These are phyloP conservation scores for Kodamaea ohmeri DNA, from an alignment of 1,139 yeast genomes.

Conservation along the genomic window DNA sequence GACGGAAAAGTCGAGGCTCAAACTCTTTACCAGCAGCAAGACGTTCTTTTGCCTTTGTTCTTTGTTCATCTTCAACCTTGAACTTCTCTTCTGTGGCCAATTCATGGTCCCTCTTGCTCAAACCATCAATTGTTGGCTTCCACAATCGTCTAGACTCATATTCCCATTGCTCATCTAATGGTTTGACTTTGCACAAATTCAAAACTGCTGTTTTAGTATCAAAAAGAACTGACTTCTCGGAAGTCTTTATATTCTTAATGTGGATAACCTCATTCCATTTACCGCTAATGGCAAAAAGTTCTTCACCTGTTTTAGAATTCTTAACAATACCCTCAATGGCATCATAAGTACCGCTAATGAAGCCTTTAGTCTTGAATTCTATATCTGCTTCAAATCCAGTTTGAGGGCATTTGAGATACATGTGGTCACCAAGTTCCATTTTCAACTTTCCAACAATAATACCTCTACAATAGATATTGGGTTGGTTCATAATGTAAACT, in stretches of 20 bases:
- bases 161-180: slow-evolving; percentile 73
- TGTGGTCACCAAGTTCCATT: slow-evolving; percentile 89
- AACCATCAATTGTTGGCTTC: slow-evolving; percentile 76
- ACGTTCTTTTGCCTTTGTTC: slow-evolving; percentile 70
- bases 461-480: slow-evolving; percentile 95
- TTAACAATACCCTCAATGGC: slow-evolving; percentile 76
- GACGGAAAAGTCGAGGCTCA: slow-evolving; percentile 72
- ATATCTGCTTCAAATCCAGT: slow-evolving; percentile 70
- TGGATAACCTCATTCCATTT: slow-evolving; percentile 92
- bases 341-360: slow-evolving; percentile 88
- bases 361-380: slow-evolving; percentile 93
- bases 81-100: slow-evolving; percentile 86
- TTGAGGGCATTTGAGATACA: slow-evolving; percentile 64
- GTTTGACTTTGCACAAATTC: slow-evolving; percentile 67
- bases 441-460: slow-evolving; percentile 85
- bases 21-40: slow-evolving; percentile 75
- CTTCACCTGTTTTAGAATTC: slow-evolving; percentile 50
- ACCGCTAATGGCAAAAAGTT: slow-evolving; percentile 68
- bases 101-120: slow-evolving; percentile 71
- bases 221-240: slow-evolving; percentile 52
- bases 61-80: slow-evolving; percentile 80
- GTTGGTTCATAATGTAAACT: slow-evolving; percentile 78
- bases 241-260: slow-evolving; percentile 54
- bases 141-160: slow-evolving; percentile 82
- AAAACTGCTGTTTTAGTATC: slow-evolving; percentile 59